phyloP scores from a whole-genome alignment of 345 rosid genomes.

The Melaleuca quinquenervia region DNA sequence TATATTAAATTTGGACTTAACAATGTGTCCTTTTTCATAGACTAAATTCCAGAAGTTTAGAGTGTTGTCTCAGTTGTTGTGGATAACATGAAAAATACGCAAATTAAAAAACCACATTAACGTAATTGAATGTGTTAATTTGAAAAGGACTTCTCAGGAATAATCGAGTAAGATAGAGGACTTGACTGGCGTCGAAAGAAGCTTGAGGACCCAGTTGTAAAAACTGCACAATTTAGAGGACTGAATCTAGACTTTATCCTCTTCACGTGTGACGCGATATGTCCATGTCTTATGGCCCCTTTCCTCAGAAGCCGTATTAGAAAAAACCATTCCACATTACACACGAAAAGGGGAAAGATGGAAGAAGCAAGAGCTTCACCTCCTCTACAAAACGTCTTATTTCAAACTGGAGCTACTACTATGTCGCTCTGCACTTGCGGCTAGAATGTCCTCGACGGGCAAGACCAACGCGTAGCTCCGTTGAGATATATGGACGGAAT shows the following conservation, averaged over 20 bases:
- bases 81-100: background rate
- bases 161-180: background rate
- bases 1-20: background rate
- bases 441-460: fast-evolving
- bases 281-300: background rate
- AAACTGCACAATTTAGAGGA: background rate
- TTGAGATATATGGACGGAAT: background rate
- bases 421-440: background rate
- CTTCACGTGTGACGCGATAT: background rate
- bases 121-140: background rate
- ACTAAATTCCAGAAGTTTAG: background rate
- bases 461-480: background rate
- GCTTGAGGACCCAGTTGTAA: background rate
- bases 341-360: background rate
- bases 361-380: background rate
- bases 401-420: background rate
- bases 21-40: background rate
- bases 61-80: background rate
- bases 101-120: background rate
- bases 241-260: too few relatives aligned
- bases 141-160: background rate
- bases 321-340: background rate
- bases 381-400: background rate
- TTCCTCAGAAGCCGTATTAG: background rate
- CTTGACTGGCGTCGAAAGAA: background rate